phyloP scores from a whole-genome alignment of 305 asterid species.

The Fraxinus dipetala region DNA sequence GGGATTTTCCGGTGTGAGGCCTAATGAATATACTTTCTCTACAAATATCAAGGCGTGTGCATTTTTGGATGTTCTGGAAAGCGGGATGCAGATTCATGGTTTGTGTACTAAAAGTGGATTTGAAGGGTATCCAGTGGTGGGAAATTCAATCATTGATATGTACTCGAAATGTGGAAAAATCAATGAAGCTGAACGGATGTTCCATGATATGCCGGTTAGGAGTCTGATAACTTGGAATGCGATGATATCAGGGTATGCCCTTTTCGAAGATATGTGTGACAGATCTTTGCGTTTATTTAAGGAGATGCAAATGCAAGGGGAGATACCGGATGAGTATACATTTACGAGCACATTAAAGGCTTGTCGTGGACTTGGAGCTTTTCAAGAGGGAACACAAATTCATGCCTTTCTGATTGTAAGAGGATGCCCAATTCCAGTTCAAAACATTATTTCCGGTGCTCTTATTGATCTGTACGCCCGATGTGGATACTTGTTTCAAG shows the following conservation, averaged over 20 bases:
- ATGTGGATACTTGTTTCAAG: conserved; percentile 41
- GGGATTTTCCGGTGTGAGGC: conserved; percentile 38
- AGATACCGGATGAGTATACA: conserved; percentile 54
- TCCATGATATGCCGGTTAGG: conserved; percentile 39
- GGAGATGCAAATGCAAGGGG: conserved; percentile 45
- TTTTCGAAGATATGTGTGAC: conserved; percentile 28
- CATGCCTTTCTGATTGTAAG: conserved; percentile 44
- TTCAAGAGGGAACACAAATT: conserved; percentile 51
- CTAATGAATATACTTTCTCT: conserved; percentile 57
- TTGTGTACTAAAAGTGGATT: conserved; percentile 51
- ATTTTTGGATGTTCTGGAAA: conserved; percentile 28
- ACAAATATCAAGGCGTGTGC: conserved; percentile 60
- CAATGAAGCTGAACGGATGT: conserved; percentile 49
- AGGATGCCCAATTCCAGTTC: conserved; percentile 40
- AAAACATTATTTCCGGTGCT: conserved; percentile 48
- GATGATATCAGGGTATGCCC: conserved; percentile 53
- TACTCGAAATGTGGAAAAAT: conserved; percentile 50
- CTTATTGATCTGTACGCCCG: conserved; percentile 57
- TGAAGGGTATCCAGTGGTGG: conserved; percentile 48
- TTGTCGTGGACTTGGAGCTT: conserved; percentile 49
- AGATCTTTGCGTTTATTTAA: conserved; percentile 43
- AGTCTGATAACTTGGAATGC: conserved; percentile 54
- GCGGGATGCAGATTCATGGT: conserved; percentile 59
- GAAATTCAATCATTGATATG: conserved; percentile 57
- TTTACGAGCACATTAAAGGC: conserved; percentile 62